Base-by-base conservation (phyloP, 176 grass and related monocot genomes). In the Sorghum bicolor region DNA sequence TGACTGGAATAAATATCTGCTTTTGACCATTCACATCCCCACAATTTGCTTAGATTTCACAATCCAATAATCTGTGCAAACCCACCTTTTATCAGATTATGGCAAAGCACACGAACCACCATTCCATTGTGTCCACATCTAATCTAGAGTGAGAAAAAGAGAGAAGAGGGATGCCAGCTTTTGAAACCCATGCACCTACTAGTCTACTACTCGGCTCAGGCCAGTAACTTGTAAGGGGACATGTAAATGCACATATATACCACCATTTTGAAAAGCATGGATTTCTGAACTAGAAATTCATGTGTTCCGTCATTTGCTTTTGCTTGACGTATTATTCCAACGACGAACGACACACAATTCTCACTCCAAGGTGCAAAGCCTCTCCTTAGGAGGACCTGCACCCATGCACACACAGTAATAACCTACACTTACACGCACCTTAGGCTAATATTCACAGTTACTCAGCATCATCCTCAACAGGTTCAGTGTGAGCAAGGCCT, bases 361-460 rank as follows among this genome's bases (percentile, higher is more conserved):
- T 36, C n/a, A 86, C 19, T 67, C 69, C 19, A 66, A 20, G 60
- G n/a, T 80, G 84, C 77, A 77, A 70, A 69, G 13, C 62, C 64
- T 57, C 58, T 82, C 72, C 78, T 85, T 85, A 17, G 71, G 77
- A 89, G 64, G 14, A 52, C 39, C 30, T 64, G 50, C 37, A 67
- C n/a, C 32, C 52, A 40, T 60, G 44, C 58, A 43, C 14, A 88
- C 79, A 76, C 53, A 44, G 75, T 48, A 77, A 29, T 50, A 82
- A 62, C 6, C 52, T 52, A 55, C 32, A 32, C 3, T 39, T 65
- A 26, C 65, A 77, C 64, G 58, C 62, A 89, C 85, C 37, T 62
- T 74, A 85, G 82, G 22, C 64, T 74, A 80, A 89, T 89, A 85
- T 84, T 48, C 65, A 81, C 78, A 77, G 65, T 77, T 89, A 34